phyloP scores from a whole-genome alignment of 148 eudicot species.

The Polygonum aviculare region DNA sequence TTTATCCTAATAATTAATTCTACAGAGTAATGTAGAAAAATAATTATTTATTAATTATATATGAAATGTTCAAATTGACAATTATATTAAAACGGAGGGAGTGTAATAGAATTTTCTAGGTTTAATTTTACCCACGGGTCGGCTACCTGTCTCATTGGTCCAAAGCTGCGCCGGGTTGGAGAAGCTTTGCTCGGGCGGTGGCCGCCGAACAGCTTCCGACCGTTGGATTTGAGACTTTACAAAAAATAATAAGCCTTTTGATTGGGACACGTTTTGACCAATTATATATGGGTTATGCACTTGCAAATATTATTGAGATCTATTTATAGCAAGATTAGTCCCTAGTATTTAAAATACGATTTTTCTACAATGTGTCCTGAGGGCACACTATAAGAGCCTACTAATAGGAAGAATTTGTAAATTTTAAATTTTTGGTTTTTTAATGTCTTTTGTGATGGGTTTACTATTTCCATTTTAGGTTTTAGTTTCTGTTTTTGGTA shows the following conservation, averaged over 20 bases:
- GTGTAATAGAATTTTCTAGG: not conserved
- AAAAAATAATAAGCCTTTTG: not conserved
- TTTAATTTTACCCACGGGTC: not conserved
- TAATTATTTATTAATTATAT: too few species aligned
- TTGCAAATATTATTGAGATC: not conserved
- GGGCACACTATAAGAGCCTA: too few species aligned
- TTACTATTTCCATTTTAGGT: too few species aligned
- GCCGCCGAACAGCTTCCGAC: not conserved
- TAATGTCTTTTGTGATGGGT: too few species aligned
- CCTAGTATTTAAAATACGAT: too few species aligned
- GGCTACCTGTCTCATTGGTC: slow-evolving; percentile 1
- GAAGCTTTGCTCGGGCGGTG: not conserved
- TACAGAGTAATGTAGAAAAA: too few species aligned
- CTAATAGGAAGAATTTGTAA: too few species aligned
- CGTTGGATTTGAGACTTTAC: not conserved
- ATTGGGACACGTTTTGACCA: slow-evolving; percentile 2
- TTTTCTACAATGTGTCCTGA: too few species aligned
- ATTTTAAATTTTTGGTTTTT: too few species aligned
- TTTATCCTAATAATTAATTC: too few species aligned
- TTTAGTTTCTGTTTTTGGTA: too few species aligned
- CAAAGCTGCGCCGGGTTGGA: slow-evolving; percentile 2
- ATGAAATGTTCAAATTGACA: too few species aligned
- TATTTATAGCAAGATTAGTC: not conserved
- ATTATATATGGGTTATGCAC: not conserved
- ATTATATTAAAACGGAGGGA: not conserved